Evolutionary conservation across 2,329 filamentous ascomycete species (phyloP), one percentile per base, ranked within the genome.

Genomic region (Cercospora janseana): DNA sequence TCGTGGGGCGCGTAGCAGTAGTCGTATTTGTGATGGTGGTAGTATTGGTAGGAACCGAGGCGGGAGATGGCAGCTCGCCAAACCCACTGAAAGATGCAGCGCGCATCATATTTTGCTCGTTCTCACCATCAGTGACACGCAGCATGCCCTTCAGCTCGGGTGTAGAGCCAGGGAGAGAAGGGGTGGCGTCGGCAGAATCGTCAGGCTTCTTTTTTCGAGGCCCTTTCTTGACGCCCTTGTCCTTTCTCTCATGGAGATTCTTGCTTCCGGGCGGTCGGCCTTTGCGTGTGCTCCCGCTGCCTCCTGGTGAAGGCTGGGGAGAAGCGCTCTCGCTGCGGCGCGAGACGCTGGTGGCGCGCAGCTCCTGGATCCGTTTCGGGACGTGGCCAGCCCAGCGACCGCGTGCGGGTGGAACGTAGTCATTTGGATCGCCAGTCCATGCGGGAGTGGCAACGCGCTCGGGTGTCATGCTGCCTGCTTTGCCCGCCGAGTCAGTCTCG

Each of bases 221-320:
- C 2, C 74, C 74, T 51, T 77, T 77, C 54, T 75, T 75, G 49
- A 76, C 68, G 2, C 74, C 74, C 24, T 70, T 74, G 53, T 76
- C 75, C 43, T 70, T 72, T 15, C 75, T 66, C 49, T 71, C 66
- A 20, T 69, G 68, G 21, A 69, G 60, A 37, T 76, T 76, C 61
- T 75, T 76, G 53, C 73, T 75, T 0, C 74, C 74, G 3, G 72
- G 72, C 23, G 68, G 68, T 21, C 68, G 55, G 21, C 69, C 69
- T 54, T 69, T 69, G 27, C 64, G 62, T 26, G 52, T 51, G 9
- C n/a, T 27, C 31, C 40, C 21, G 20, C 38, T 13, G 49, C 48
- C 37, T 31, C 40, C 15, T 18, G 27, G 18, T 6, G 44, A 35
- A 27, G 55, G 46, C 21, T 51, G 50, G 4, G 56, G 46, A 18